Evolutionary conservation across 2,329 filamentous ascomycete genomes (phyloP).

Genomic region (Talaromyces pinophilus): DNA sequence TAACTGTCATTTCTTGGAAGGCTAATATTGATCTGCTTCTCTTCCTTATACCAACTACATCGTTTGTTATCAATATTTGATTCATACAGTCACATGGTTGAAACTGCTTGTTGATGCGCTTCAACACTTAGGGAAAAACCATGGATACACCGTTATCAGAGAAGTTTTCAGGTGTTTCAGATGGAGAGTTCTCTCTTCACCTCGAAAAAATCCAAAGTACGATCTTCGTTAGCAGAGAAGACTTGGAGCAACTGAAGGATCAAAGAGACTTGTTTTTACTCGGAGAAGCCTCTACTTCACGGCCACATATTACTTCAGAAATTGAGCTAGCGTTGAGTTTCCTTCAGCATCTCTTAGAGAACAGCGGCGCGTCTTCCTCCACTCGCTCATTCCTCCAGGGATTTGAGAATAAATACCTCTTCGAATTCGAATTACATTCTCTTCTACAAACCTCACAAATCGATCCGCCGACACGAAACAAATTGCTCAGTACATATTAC

Average conservation of each 20-base stretch:
- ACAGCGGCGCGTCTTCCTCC: neutral
- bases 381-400: conserved; percentile 5
- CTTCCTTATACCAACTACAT: neutral
- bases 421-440: conserved; percentile 1
- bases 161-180: neutral
- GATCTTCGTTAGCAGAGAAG: neutral
- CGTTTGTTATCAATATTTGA: neutral
- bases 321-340: neutral
- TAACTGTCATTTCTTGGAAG: neutral
- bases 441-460: neutral
- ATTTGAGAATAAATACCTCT: conserved; percentile 7
- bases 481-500: conserved; percentile 4
- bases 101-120: neutral
- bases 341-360: neutral
- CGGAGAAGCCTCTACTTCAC: neutral
- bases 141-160: conserved; percentile 12
- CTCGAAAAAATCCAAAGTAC: neutral
- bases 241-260: neutral
- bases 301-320: neutral
- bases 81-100: neutral
- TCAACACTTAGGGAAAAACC: neutral
- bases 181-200: neutral
- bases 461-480: neutral
- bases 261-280: conserved; percentile 3
- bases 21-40: neutral